Evolutionary conservation across 2,329 filamentous ascomycete species (phyloP), one percentile per base, ranked within the genome.

Genomic region (Fonsecaea nubica): DNA sequence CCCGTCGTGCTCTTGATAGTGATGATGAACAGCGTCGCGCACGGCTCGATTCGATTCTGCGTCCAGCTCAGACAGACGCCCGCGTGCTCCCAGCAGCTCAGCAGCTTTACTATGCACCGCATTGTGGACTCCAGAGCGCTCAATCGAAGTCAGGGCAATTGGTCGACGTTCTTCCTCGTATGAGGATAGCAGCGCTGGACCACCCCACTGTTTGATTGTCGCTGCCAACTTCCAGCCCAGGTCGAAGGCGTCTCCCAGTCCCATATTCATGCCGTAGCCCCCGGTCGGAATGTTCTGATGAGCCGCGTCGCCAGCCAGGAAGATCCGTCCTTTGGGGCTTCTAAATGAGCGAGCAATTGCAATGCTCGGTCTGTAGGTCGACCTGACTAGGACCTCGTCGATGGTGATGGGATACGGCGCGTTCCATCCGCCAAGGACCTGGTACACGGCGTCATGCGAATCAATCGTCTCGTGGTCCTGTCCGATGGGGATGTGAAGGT

Each of bases 221-320:
- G 71, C 73, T 3, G 73, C 74, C 1, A 79, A 65, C 30, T 75
- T 75, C 78, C 77, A 80, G 18, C 73, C 74, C 2, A 80, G 63
- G 58, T 78, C 75, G 50, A 76, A 70, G 0, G 72, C 74, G 61
- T 80, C 78, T 6, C 70, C 73, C 1, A 80, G 65, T 0, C 74
- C 77, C 13, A 67, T 78, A 57, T 80, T 80, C 71, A 79, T 75
- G 3, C 78, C 79, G 56, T 79, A 77, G 0, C 78, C 79, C 2
- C 69, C 64, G 80, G 25, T 25, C 25, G 25, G 25, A 25, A 25
- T 25, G 25, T 25, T 25, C 25, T 25, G 25, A 25, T 25, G 78
- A 4, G 77, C 77, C 45, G 75, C 66, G 65, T 78, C 77, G 1
- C 76, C 76, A 7, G 72, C 72, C 1, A 78, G 72, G 30, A 77